phyloP scores from a whole-genome alignment of 192 early-diverging fungal genomes.

The Rhizoclosmatium globosum region DNA sequence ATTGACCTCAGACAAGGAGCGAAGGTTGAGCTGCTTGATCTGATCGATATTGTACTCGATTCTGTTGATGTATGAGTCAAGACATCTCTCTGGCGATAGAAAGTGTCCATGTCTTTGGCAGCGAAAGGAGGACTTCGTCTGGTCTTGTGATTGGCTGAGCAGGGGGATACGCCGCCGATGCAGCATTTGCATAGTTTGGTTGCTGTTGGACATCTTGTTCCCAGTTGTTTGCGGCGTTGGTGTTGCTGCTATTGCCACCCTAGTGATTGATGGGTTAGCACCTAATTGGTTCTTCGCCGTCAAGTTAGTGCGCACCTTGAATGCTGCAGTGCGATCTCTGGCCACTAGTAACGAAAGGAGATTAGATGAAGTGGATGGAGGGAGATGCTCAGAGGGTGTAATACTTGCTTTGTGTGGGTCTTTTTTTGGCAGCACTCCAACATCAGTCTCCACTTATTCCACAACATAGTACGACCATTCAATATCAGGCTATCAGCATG shows the following conservation, averaged over 20 bases:
- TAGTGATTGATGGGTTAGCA: not conserved
- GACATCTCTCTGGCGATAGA: constrained; percentile 32
- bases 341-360: constrained; percentile 10
- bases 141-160: not conserved
- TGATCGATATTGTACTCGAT: constrained; percentile 10
- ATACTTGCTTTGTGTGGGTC: not conserved
- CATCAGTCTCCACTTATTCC: not conserved
- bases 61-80: constrained; percentile 16
- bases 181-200: not conserved
- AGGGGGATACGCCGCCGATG: not conserved
- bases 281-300: not conserved
- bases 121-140: constrained; percentile 12
- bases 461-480: not conserved
- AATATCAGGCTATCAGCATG: not conserved
- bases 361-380: not conserved
- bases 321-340: constrained; percentile 29
- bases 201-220: not conserved
- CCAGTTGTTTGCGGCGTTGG: not conserved
- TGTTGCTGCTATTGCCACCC: not conserved
- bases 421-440: not conserved
- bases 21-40: constrained; percentile 16
- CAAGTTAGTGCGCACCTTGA: constrained; percentile 3
- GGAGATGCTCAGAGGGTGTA: not conserved
- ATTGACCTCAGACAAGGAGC: constrained; percentile 22
- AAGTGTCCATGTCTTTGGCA: constrained; percentile 28